A percentile compares a stretch with the other conserved stretches of the same genome.
Conservation (phyloP, 2,329 filamentous ascomycete genomes). For the Trichoderma harzianum region DNA sequence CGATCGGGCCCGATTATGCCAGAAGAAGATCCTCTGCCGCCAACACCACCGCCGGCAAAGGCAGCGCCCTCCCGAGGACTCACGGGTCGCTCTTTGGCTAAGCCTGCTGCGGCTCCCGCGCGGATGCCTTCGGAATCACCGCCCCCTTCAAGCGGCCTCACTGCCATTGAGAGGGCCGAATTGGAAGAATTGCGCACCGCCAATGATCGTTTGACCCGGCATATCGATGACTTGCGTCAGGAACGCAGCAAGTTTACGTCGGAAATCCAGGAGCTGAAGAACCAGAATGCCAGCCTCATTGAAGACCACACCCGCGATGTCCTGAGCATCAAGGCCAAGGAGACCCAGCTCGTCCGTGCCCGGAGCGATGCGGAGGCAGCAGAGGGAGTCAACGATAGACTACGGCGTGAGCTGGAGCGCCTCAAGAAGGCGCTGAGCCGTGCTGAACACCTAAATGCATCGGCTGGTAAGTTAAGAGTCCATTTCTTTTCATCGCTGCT, state of each 20-base stretch:
- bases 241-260: conserved; percentile 79
- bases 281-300: conserved; percentile 93
- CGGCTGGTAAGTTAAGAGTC: conserved; percentile 29
- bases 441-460: conserved; percentile 50
- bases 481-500: not conserved
- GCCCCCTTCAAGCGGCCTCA: conserved; percentile 61
- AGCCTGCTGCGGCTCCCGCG: conserved; percentile 57
- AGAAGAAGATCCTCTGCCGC: conserved; percentile 57
- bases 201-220: conserved; percentile 71
- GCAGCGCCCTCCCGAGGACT: conserved; percentile 74
- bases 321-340: conserved; percentile 95
- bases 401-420: conserved; percentile 84
- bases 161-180: conserved; percentile 83
- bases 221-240: conserved; percentile 75
- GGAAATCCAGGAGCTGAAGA: conserved; percentile 90
- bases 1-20: conserved; percentile 49
- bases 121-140: conserved; percentile 53
- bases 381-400: conserved; percentile 78
- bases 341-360: conserved; percentile 91
- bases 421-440: conserved; percentile 80
- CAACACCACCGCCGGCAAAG: conserved; percentile 51
- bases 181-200: conserved; percentile 82
- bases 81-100: conserved; percentile 79
- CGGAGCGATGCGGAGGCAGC: conserved; percentile 86
- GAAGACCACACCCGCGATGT: conserved; percentile 96